Base-by-base conservation (phyloP, 2,329 filamentous ascomycete genomes). In the Colletotrichum aenigma region DNA sequence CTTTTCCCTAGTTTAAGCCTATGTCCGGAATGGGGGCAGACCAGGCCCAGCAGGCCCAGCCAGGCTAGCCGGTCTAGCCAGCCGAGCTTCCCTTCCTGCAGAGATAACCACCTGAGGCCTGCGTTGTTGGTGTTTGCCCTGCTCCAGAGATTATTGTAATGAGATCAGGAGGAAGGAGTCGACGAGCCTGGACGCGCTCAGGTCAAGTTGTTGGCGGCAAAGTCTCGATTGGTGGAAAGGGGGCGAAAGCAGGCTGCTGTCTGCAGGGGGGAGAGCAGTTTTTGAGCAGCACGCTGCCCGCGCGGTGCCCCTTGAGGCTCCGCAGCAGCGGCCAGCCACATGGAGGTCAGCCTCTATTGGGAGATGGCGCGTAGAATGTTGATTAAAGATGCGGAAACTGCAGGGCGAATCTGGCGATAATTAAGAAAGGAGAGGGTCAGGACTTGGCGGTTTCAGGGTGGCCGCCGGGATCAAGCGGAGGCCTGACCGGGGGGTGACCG, bases 361-460 rank as follows among this genome's bases (percentile, higher is more conserved):
- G 65, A 62, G 48, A 68, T 76, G 52, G 74, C 70, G 74, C 64
- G 74, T 76, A 73, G 34, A 68, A 65, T 28, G 55, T 76, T 76
- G 24, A 76, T 73, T 76, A 48, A 72, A 55, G 58, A 32, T 62
- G n/a, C 69, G 55, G 64, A 72, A 32, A 16, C 55, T 64, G 64
- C 70, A 76, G 64, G 74, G 70, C 48, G 64, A 69, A 72, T 67
- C 30, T 67, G 56, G 56, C 13, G 62, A 72, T 73, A 73, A 73
- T 76, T 69, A 73, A 75, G 43, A 74, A 69, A 71, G 70, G 74
- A 52, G 71, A 55, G 74, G 64, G 70, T 74, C 70, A 73, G 70
- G 74, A 76, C 58, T 73, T 73, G 58, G 74, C 70, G 55, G 74
- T 76, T 76, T 76, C 74, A 76, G 74, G 74, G 65, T 76, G 74